These are phyloP conservation scores for Candida easanensis DNA, from an alignment of 805 yeast genomes.

Conservation along the genomic window DNA sequence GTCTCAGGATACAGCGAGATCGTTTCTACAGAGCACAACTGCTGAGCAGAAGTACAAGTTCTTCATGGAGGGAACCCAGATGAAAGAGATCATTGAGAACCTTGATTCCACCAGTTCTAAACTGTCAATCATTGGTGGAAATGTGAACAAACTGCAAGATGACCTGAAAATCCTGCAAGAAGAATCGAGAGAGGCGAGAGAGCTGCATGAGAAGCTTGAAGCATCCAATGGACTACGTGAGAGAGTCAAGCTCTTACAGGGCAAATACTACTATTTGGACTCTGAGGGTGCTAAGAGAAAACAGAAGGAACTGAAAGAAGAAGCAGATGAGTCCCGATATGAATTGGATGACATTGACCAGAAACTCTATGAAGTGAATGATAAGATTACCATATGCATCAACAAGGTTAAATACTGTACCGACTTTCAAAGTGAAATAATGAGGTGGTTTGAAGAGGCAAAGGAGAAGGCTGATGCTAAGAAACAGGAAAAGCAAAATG, in stretches of 20 bases:
- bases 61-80: slow-evolving; percentile 78
- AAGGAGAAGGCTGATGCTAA: neutral
- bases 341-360: neutral
- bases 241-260: slow-evolving; percentile 39
- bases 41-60: slow-evolving; percentile 68
- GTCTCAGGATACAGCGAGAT: slow-evolving; percentile 92
- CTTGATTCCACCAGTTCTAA: slow-evolving; percentile 40
- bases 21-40: slow-evolving; percentile 78
- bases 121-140: slow-evolving; percentile 34
- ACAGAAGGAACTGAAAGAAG: slow-evolving; percentile 7
- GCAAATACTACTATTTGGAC: slow-evolving; percentile 49
- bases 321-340: neutral
- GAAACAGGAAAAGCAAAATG: neutral
- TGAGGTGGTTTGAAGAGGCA: neutral
- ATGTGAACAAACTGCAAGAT: slow-evolving; percentile 37
- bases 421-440: too few relatives aligned
- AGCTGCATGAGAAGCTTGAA: slow-evolving; percentile 36
- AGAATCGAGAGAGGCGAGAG: slow-evolving; percentile 41
- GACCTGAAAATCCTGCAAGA: slow-evolving; percentile 37
- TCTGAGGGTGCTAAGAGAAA: slow-evolving; percentile 20
- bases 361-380: neutral
- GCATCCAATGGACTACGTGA: slow-evolving; percentile 40
- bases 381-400: too few relatives aligned
- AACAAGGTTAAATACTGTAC: too few relatives aligned
- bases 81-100: slow-evolving; percentile 60